Evolutionary conservation across 2,329 filamentous ascomycete species (phyloP), one percentile per base, ranked within the genome.

Genomic region (Triangularia verruculosa): DNA sequence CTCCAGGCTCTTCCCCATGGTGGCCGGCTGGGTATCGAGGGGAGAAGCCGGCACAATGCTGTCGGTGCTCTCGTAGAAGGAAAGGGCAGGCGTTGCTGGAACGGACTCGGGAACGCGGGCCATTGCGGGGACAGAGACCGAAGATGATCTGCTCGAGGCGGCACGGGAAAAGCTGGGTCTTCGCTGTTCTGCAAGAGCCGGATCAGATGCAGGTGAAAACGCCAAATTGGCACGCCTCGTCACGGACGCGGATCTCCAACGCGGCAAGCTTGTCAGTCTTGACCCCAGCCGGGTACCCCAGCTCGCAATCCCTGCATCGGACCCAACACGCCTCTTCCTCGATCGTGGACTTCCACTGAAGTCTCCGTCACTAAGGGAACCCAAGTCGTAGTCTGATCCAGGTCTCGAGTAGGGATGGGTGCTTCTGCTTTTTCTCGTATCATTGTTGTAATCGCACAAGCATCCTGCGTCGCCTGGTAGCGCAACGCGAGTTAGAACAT

Each of bases 131-230:
- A 83, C 83, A 11, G 91, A 92, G 60, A 91, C 80, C n/a, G 90
- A 93, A 1, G 91, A 93, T 1, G 92, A 90, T 60, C 90, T 86
- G 70, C 91, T 91, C 2, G 92, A 94, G 2, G 88, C 83, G 7
- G 87, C 83, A 57, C 84, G 81, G 1, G 88, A 89, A 17, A 80
- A 70, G 17, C 88, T 86, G 24, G 91, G 80, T 15, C 88, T 86
- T 60, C 88, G 87, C 63, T 89, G 91, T 72, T 97, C 93, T 1
- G 56, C 61, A 57, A 96, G 84, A 15, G 86, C 91, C 24, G 94
- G 83, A 71, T 97, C 94, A 51, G 95, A 96, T 66, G 89, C 89
- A 0, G 92, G 90, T 0, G 79, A 82, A 12, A 80, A 77, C 54
- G 80, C 79, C 13, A 78, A 73, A 61, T 79, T 80, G n/a, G 77